phyloP scores from a whole-genome alignment of 2,329 filamentous ascomycete genomes.

The Trichoderma oligosporum region DNA sequence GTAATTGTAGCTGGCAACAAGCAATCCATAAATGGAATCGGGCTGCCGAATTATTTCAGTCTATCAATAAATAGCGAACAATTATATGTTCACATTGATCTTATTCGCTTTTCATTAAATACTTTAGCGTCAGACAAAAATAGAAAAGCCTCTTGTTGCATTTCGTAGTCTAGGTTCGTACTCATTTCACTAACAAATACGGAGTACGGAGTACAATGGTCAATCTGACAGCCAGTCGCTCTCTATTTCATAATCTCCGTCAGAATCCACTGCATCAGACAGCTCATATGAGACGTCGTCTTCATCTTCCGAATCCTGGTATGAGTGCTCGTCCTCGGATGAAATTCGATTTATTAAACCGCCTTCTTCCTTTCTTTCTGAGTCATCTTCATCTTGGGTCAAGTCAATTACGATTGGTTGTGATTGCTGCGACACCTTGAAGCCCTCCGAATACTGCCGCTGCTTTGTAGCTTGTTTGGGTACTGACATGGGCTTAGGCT shows the following conservation, averaged over 20 bases:
- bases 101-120: no score
- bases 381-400: constrained; percentile 9
- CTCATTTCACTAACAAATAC: no score
- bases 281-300: constrained; percentile 14
- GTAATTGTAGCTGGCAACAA: no score
- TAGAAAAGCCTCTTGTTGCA: no score
- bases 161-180: background rate
- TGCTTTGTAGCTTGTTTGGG: background rate
- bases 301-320: background rate
- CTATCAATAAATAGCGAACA: no score
- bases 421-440: background rate
- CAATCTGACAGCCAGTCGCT: constrained; percentile 10
- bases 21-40: no score
- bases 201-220: background rate
- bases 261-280: constrained; percentile 11
- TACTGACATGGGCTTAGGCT: background rate
- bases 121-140: no score
- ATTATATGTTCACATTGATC: no score
- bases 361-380: background rate
- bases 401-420: constrained; percentile 9
- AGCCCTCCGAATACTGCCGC: background rate
- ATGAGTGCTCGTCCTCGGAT: constrained; percentile 1
- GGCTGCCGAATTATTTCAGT: no score
- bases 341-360: background rate
- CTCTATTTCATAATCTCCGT: constrained; percentile 11